A percentile compares a stretch with the other conserved stretches of the same genome.
Conservation (phyloP, 2,329 filamentous ascomycete species). For the Dothistroma pini region DNA sequence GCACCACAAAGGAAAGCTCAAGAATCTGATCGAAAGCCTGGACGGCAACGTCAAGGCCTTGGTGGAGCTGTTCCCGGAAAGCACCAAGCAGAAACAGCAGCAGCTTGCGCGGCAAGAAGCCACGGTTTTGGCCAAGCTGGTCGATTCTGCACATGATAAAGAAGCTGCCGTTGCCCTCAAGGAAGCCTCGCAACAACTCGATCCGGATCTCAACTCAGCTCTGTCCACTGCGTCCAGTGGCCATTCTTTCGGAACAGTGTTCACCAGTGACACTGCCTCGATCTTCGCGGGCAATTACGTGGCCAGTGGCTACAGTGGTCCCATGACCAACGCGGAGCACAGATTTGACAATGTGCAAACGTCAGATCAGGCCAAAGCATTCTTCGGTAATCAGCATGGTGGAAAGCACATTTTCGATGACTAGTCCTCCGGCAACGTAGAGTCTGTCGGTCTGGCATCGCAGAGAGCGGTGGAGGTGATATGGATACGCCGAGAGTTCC, state of each 20-base stretch:
- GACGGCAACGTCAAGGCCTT: background rate
- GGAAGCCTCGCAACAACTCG: slow-evolving; percentile 5
- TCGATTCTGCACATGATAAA: background rate
- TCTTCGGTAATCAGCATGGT: background rate
- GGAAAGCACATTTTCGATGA: slow-evolving; percentile 5
- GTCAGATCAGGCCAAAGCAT: background rate
- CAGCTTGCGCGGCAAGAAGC: background rate
- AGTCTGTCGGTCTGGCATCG: background rate
- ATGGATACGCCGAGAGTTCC: background rate
- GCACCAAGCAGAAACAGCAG: background rate
- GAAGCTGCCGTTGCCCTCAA: background rate
- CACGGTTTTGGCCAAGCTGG: background rate
- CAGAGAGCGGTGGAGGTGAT: background rate
- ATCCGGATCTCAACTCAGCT: slow-evolving; percentile 1
- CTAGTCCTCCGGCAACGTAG: background rate
- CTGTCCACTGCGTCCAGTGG: background rate
- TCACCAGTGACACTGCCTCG: background rate
- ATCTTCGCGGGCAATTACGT: slow-evolving; percentile 1
- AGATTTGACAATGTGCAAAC: background rate
- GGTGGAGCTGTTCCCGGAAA: slow-evolving; percentile 6
- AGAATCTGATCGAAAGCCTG: slow-evolving; percentile 1
- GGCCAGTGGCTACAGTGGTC: background rate
- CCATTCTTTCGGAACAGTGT: slow-evolving; percentile 5
- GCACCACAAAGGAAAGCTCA: slow-evolving; percentile 13
- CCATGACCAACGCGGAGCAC: background rate